Evolutionary conservation across 768 basidiomycete species (phyloP).

Genomic region (Leucocoprinus sp.): DNA sequence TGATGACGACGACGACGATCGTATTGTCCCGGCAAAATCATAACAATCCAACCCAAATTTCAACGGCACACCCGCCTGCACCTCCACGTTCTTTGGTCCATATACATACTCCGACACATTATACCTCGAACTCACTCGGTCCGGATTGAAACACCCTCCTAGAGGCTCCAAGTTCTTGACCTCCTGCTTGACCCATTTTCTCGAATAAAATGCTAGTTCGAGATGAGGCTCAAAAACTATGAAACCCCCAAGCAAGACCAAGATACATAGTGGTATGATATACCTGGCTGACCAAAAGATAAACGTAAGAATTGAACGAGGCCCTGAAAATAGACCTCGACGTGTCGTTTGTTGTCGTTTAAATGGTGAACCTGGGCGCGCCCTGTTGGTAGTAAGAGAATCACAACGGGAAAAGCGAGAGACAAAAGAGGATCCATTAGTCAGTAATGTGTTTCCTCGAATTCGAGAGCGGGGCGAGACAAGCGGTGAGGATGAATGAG

Average conservation of each 20-base stretch:
- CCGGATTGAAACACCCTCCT: slow-evolving; percentile 65
- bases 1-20: slow-evolving; percentile 15
- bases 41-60: slow-evolving; percentile 85
- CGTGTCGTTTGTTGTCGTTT: background rate
- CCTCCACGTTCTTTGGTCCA: slow-evolving; percentile 54
- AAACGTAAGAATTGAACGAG: background rate
- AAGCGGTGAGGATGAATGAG: slow-evolving; percentile 32
- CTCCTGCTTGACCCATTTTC: slow-evolving; percentile 66
- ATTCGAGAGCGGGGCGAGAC: background rate
- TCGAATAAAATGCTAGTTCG: slow-evolving; percentile 73
- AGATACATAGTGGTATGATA: background rate
- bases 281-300: background rate
- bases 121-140: slow-evolving; percentile 55
- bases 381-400: background rate
- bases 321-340: background rate
- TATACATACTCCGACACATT: slow-evolving; percentile 59
- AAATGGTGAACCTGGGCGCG: background rate
- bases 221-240: slow-evolving; percentile 72
- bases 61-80: slow-evolving; percentile 77
- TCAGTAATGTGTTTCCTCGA: background rate
- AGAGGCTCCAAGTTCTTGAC: slow-evolving; percentile 60
- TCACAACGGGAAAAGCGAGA: background rate
- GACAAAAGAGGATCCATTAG: background rate
- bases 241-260: slow-evolving; percentile 13
- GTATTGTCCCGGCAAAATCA: slow-evolving; percentile 82